Percentiles rank a stretch among this genome's conserved stretches.
These are phyloP conservation scores for Rhynchosporium agropyri DNA, from an alignment of 2,329 filamentous ascomycete species.

Conservation along the genomic window DNA sequence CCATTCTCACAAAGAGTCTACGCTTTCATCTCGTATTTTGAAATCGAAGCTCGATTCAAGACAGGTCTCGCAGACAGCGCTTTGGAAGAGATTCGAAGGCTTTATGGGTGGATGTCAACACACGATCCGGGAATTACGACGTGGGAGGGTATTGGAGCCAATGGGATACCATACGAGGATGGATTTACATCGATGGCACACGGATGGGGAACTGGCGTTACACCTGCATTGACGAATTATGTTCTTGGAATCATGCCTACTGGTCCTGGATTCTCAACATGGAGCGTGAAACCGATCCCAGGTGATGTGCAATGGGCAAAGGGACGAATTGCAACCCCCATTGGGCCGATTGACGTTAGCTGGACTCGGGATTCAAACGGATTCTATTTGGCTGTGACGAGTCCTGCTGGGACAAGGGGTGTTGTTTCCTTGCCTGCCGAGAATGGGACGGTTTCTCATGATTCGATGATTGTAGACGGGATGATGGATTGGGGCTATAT, in stretches of 20 bases:
- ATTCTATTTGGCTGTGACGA: slow-evolving; percentile 40
- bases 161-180: slow-evolving; percentile 49
- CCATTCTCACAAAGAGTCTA: slow-evolving; percentile 52
- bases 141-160: slow-evolving; percentile 54
- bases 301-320: slow-evolving; percentile 48
- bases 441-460: slow-evolving; percentile 26
- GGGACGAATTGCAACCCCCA: slow-evolving; percentile 49
- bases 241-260: slow-evolving; percentile 52
- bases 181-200: slow-evolving; percentile 54
- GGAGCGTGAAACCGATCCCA: slow-evolving; percentile 46
- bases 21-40: slow-evolving; percentile 56
- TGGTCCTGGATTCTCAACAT: slow-evolving; percentile 49
- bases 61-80: slow-evolving; percentile 44
- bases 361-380: slow-evolving; percentile 42
- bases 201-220: slow-evolving; percentile 55
- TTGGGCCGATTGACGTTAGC: slow-evolving; percentile 44
- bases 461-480: slow-evolving; percentile 20
- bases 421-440: slow-evolving; percentile 34
- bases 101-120: slow-evolving; percentile 54
- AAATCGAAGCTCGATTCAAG: slow-evolving; percentile 52
- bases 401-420: slow-evolving; percentile 39
- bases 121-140: slow-evolving; percentile 52
- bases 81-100: slow-evolving; percentile 49
- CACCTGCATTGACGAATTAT: slow-evolving; percentile 50
- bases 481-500: slow-evolving; percentile 28